A percentile compares a stretch with the other conserved stretches of the same genome.
phyloP scores from a whole-genome alignment of 192 early-diverging fungal species.

The Geranomyces michiganensis region DNA sequence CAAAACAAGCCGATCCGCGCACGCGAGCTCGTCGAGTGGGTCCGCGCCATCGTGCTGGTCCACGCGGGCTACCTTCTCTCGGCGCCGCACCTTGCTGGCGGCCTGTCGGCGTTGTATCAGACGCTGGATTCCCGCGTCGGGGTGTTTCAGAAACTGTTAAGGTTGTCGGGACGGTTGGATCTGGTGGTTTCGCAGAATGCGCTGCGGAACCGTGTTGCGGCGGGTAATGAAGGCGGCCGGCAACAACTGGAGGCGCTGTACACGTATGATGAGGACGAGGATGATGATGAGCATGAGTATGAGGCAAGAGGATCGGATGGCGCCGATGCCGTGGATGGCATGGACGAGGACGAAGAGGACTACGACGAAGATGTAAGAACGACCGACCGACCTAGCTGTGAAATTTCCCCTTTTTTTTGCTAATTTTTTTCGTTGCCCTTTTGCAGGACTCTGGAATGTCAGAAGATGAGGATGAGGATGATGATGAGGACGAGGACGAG shows the following conservation, averaged over 20 bases:
- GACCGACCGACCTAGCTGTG: neutral
- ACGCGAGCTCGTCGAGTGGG: constrained; percentile 48
- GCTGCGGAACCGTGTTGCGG: constrained; percentile 13
- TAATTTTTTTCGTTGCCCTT: neutral
- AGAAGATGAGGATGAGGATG: constrained; percentile 22
- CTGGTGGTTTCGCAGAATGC: constrained; percentile 44
- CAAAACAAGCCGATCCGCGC: constrained; percentile 46
- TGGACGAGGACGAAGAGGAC: constrained; percentile 29
- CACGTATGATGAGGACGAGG: constrained; percentile 45
- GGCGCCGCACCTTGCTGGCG: constrained; percentile 34
- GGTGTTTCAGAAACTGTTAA: constrained; percentile 43
- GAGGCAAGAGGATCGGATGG: constrained; percentile 24
- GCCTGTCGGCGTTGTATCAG: constrained; percentile 40
- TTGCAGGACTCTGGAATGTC: neutral
- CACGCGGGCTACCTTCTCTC: constrained; percentile 52
- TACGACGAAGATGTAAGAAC: constrained; percentile 21
- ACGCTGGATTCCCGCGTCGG: constrained; percentile 33
- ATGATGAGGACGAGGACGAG: constrained; percentile 40
- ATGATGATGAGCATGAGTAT: constrained; percentile 14
- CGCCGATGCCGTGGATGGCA: constrained; percentile 26
- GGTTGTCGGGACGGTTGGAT: constrained; percentile 51
- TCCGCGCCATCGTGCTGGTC: constrained; percentile 45
- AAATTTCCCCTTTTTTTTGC: neutral
- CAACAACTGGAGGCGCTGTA: constrained; percentile 22
- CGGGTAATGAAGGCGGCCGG: constrained; percentile 33